These are phyloP conservation scores for Oropetium thomaeum DNA, from an alignment of 176 grass and related monocot genomes.

Conservation along the genomic window DNA sequence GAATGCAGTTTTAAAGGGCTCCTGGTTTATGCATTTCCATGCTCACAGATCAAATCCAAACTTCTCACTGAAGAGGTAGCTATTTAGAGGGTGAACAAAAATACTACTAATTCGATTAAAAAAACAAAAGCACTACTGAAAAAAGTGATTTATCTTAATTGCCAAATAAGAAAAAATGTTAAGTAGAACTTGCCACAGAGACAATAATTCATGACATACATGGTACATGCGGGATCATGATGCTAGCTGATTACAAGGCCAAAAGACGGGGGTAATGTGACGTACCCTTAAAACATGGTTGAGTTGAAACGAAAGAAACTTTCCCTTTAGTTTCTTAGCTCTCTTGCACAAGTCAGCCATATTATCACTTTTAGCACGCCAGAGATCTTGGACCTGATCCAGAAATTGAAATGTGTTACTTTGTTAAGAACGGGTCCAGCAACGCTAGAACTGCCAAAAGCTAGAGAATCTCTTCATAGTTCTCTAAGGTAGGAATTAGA, in stretches of 20 bases:
- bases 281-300: conserved; percentile 60
- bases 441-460: background rate
- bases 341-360: conserved; percentile 54
- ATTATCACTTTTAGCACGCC: conserved; percentile 39
- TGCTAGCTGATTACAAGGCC: background rate
- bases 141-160: too few relatives aligned
- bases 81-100: background rate
- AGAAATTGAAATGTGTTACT: conserved; percentile 10
- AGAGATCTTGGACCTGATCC: conserved; percentile 50
- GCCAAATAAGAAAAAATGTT: too few relatives aligned
- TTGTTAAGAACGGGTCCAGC: background rate
- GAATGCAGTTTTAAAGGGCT: background rate
- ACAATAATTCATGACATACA: conserved; percentile 2
- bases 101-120: background rate
- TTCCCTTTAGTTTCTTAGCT: conserved; percentile 48
- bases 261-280: background rate
- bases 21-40: background rate
- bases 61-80: background rate
- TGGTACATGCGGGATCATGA: too few relatives aligned
- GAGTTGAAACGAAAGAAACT: conserved; percentile 42
- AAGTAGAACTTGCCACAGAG: too few relatives aligned
- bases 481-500: background rate
- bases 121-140: background rate
- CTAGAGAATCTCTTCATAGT: background rate
- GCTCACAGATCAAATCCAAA: background rate